A percentile compares a stretch with the other conserved stretches of the same genome.
Evolutionary conservation across 768 basidiomycete genomes (phyloP).

Genomic region (Boletus reticuloceps): DNA sequence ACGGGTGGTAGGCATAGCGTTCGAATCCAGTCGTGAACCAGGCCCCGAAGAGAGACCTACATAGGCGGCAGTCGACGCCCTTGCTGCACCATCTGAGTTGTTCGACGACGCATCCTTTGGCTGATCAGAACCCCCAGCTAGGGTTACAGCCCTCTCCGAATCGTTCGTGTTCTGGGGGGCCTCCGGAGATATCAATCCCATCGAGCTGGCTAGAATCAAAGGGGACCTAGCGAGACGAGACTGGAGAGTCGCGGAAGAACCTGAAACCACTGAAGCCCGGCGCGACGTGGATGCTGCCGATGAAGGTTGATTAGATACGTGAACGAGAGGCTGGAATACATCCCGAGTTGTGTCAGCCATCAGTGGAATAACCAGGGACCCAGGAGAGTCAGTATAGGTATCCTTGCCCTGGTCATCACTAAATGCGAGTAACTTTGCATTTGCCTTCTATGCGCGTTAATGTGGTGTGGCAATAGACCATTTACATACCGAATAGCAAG

Average conservation of each 20-base stretch:
- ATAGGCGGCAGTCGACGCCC: neutral
- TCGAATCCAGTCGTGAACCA: neutral
- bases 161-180: neutral
- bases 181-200: slow-evolving; percentile 1
- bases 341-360: slow-evolving; percentile 2
- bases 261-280: neutral
- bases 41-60: neutral
- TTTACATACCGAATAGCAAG: neutral
- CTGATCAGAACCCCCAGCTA: neutral
- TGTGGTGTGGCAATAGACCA: neutral
- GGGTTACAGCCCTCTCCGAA: neutral
- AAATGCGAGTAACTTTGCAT: neutral
- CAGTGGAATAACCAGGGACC: neutral
- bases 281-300: slow-evolving; percentile 2
- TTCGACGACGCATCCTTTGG: neutral
- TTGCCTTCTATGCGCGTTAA: neutral
- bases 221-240: neutral
- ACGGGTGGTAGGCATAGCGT: neutral
- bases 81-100: neutral
- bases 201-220: neutral
- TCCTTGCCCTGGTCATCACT: neutral
- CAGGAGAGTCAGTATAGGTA: neutral
- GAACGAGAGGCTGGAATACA: neutral
- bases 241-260: neutral
- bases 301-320: neutral